A percentile compares a stretch with the other conserved stretches of the same genome.
phyloP scores from a whole-genome alignment of 495 filamentous ascomycete species.

The Stereocaulon alpinum region DNA sequence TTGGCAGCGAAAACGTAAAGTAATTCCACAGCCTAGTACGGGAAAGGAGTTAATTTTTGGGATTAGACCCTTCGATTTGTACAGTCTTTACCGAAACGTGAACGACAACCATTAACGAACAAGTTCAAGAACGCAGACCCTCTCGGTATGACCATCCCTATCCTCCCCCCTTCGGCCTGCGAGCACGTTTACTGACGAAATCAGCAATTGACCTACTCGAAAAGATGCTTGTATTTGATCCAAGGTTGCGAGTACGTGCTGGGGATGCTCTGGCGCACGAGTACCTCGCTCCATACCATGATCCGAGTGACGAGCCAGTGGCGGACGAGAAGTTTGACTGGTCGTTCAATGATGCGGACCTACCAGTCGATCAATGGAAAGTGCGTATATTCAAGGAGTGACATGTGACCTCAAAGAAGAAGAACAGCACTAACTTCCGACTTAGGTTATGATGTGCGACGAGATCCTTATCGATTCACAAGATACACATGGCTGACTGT shows the following conservation, averaged over 20 bases:
- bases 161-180: not conserved
- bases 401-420: not conserved
- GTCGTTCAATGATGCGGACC: slow-evolving; percentile 99
- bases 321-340: slow-evolving; percentile 96
- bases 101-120: slow-evolving; percentile 76
- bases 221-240: slow-evolving; percentile 95
- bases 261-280: slow-evolving; percentile 77
- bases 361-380: slow-evolving; percentile 99
- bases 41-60: slow-evolving; percentile 16
- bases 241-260: slow-evolving; percentile 80
- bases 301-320: slow-evolving; percentile 89
- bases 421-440: not conserved
- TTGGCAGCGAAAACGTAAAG: slow-evolving; percentile 93
- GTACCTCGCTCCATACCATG: slow-evolving; percentile 93
- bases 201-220: slow-evolving; percentile 88
- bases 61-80: slow-evolving; percentile 87
- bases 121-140: slow-evolving; percentile 96
- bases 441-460: slow-evolving; percentile 88
- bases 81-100: slow-evolving; percentile 92
- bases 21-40: not conserved
- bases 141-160: slow-evolving; percentile 49
- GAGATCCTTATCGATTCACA: slow-evolving; percentile 14
- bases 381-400: not conserved
- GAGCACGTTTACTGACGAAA: slow-evolving; percentile 1
- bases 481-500: slow-evolving; percentile 25